A percentile compares a stretch with the other conserved stretches of the same genome.
phyloP scores from a whole-genome alignment of 164 flowering plant genomes.

The Stephania japonica region DNA sequence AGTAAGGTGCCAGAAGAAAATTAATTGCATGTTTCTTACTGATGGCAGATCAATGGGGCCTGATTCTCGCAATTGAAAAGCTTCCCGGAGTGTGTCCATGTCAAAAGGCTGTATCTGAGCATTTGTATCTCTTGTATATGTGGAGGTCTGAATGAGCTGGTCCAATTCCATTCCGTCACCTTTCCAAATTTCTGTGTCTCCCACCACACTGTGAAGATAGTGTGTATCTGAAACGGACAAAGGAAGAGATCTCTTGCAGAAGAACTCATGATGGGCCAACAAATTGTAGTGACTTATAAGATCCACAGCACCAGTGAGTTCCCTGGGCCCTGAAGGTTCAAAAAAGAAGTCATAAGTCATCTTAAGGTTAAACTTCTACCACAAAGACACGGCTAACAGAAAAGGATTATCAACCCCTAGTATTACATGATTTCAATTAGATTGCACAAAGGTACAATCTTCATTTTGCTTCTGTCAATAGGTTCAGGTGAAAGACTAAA shows the following conservation, averaged over 20 bases:
- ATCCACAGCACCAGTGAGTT: constrained; percentile 82
- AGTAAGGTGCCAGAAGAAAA: not conserved
- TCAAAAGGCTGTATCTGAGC: constrained; percentile 70
- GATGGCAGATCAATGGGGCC: constrained; percentile 54
- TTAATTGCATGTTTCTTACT: constrained; percentile 35
- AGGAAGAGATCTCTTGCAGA: constrained; percentile 79
- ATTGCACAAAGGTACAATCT: not conserved
- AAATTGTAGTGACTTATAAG: constrained; percentile 72
- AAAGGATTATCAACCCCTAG: not conserved
- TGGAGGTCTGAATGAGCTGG: constrained; percentile 60
- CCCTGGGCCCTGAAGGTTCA: constrained; percentile 57
- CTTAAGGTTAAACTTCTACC: not conserved
- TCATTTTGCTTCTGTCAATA: not conserved
- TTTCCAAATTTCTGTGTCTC: constrained; percentile 82
- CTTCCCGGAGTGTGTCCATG: constrained; percentile 57
- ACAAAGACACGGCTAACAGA: not conserved
- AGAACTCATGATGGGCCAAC: constrained; percentile 66
- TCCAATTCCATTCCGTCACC: constrained; percentile 91
- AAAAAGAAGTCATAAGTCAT: not conserved
- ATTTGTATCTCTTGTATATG: constrained; percentile 37
- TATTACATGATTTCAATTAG: not conserved
- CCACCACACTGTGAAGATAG: constrained; percentile 82
- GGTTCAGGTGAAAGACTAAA: not conserved
- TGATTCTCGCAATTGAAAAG: constrained; percentile 66
- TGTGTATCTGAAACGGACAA: constrained; percentile 71